A percentile compares a stretch with the other conserved stretches of the same genome.
Conservation (phyloP, 2,329 filamentous ascomycete species). For the Diaporthe sp. region DNA sequence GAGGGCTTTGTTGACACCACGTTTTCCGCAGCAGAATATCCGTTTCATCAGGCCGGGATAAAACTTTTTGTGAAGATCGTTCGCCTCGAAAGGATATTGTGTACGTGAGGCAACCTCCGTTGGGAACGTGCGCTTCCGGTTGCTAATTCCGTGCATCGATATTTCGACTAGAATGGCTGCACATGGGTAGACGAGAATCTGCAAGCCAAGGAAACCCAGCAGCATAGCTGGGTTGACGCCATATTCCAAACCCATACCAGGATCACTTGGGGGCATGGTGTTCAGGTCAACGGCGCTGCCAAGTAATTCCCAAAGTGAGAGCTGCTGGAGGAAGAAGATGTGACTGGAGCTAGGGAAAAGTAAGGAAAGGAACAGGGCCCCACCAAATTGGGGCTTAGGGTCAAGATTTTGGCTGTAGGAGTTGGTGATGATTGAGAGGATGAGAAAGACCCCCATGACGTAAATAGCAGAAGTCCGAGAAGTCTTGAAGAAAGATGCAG, state of each 20-base stretch:
- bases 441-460: not conserved
- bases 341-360: not conserved
- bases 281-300: not conserved
- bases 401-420: not conserved
- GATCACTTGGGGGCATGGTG: not conserved
- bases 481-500: not conserved
- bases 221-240: not conserved
- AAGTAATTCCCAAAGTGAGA: not conserved
- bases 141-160: slow-evolving; percentile 1
- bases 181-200: not conserved
- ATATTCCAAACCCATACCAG: not conserved
- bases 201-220: not conserved
- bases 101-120: not conserved
- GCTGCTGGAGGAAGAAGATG: not conserved
- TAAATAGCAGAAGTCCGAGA: not conserved
- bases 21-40: not conserved
- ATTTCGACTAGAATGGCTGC: slow-evolving; percentile 1
- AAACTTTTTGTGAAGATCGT: not conserved
- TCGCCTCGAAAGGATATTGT: not conserved
- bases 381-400: not conserved
- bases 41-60: not conserved
- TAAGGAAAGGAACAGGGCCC: not conserved
- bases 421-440: not conserved
- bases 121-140: not conserved
- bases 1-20: not conserved